Evolutionary conservation across 495 filamentous ascomycete genomes (phyloP), one percentile per base, ranked within the genome.

Genomic region (Polyplosphaeria fusca): DNA sequence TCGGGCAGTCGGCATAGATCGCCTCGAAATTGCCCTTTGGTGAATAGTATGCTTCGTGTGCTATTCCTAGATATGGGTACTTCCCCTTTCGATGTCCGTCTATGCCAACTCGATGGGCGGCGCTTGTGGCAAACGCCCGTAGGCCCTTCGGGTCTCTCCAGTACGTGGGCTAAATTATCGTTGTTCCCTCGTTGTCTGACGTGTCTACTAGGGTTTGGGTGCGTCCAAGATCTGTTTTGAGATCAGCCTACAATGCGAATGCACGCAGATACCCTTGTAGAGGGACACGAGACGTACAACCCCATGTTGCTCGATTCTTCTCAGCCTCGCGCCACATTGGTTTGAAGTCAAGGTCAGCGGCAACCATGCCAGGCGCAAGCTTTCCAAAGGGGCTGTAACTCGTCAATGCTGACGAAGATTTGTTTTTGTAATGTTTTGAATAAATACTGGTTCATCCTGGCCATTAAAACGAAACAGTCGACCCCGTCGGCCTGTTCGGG

Each of bases 91-190:
- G n/a, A 18, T 59, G 59, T 3, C 12, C 51, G 35, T 43, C 30
- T 35, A 32, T 23, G 16, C 30, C 53, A 4, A 58, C 13, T 42
- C 47, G 42, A 47, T 66, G 63, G 14, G 23, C 43, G 19, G 48
- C 13, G 1, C 23, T 30, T 14, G 43, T 40, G 7, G 63, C 28
- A 30, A 66, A 66, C 9, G 18, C 39, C 32, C 60, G 63, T n/a
- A 66, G 59, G 26, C 59, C 48, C 23, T 66, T 50, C n/a, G 63
- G 45, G 35, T 59, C 54, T 19, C 47, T 62, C 63, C 63, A 66
- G 45, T 66, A 66, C 1, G 63, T 45, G 22, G 63, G 23, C 53
- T 49, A 66, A 25, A 60, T 42, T 14, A 49, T 58, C 24, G 53
- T 55, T 5, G 39, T 58, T 18, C 53, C 50, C 47, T 63, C 59